Percentiles rank a stretch among this genome's conserved stretches.
These are phyloP conservation scores for Trametes pubescens DNA, from an alignment of 1,284 basidiomycete species.

Conservation along the genomic window DNA sequence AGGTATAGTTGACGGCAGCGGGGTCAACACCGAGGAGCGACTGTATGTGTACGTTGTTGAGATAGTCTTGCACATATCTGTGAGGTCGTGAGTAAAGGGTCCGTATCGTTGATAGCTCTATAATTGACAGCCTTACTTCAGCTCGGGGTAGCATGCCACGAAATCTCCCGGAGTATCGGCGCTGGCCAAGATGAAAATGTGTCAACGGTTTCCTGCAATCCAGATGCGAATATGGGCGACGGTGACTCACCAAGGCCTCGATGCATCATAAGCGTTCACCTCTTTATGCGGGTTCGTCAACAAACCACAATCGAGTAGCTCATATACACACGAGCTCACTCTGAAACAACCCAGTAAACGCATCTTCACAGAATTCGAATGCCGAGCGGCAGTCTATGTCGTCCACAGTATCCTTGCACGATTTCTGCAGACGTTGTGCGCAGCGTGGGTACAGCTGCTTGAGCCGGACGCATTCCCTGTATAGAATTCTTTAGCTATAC, in stretches of 20 bases:
- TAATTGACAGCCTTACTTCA: constrained; percentile 19
- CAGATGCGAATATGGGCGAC: background rate
- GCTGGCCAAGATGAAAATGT: background rate
- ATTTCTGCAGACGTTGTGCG: constrained; percentile 39
- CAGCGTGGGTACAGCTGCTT: constrained; percentile 50
- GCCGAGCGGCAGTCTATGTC: constrained; percentile 50
- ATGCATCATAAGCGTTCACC: constrained; percentile 27
- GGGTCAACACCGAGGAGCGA: constrained; percentile 66
- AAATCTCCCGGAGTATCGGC: constrained; percentile 8
- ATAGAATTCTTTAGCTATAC: background rate
- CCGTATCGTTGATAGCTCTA: background rate
- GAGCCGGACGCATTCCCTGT: constrained; percentile 44
- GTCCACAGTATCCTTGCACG: constrained; percentile 46
- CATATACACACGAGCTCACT: constrained; percentile 9
- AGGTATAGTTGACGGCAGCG: constrained; percentile 55
- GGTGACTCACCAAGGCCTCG: constrained; percentile 19
- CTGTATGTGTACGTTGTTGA: constrained; percentile 63
- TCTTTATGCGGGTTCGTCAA: background rate
- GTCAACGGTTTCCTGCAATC: background rate
- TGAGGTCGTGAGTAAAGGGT: constrained; percentile 6
- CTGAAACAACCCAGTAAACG: constrained; percentile 22
- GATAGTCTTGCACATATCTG: constrained; percentile 61
- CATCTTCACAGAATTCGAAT: constrained; percentile 46
- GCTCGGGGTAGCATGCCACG: constrained; percentile 39
- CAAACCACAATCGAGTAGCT: background rate